Evolutionary conservation across 2,329 filamentous ascomycete genomes (phyloP).

Genomic region (Colletotrichum musicola): DNA sequence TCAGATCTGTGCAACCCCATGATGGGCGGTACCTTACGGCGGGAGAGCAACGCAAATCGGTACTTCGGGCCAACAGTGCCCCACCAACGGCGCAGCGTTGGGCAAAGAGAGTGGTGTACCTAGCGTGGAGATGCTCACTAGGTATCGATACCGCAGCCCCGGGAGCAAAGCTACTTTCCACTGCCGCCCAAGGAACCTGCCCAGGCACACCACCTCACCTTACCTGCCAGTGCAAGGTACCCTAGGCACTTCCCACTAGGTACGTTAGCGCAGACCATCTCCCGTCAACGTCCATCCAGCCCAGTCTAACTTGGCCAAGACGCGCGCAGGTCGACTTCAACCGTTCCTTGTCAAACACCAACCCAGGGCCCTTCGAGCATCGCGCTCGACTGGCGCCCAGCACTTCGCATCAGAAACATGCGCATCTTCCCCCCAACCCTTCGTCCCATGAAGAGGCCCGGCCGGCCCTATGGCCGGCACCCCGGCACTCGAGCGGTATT

Average conservation of each 20-base stretch:
- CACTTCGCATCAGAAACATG: constrained; percentile 32
- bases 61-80: constrained; percentile 5
- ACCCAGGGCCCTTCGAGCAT: constrained; percentile 19
- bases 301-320: constrained; percentile 8
- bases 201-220: too few species aligned
- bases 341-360: constrained; percentile 33
- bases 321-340: constrained; percentile 24
- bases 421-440: constrained; percentile 9
- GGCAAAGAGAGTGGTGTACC: too few species aligned
- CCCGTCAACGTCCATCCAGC: constrained; percentile 19
- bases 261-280: constrained; percentile 30
- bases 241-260: too few species aligned
- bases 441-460: constrained; percentile 34
- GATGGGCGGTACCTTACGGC: constrained; percentile 13
- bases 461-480: constrained; percentile 32
- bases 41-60: constrained; percentile 13
- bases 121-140: too few species aligned
- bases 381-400: constrained; percentile 35
- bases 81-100: neutral
- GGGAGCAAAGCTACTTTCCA: too few species aligned
- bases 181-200: too few species aligned
- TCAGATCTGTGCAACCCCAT: constrained; percentile 33
- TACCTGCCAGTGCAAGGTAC: too few species aligned
- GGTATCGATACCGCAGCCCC: too few species aligned
- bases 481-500: constrained; percentile 27